Evolutionary conservation across 2,329 filamentous ascomycete species (phyloP).

Genomic region (Grosmannia serpens): DNA sequence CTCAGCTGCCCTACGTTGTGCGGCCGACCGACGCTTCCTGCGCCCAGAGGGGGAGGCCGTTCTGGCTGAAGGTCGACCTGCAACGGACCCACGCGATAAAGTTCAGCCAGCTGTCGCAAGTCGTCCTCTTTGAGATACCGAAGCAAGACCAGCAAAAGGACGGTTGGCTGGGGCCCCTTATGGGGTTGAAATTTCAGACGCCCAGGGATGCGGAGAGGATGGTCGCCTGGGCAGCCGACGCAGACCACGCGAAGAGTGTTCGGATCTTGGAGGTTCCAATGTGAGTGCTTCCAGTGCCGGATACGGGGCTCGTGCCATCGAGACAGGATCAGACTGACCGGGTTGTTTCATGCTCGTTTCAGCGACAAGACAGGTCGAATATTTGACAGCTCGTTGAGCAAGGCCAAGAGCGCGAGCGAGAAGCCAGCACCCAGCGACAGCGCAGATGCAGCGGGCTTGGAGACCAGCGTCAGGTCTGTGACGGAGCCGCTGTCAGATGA

Average conservation of each 20-base stretch:
- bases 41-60: background rate
- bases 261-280: too few species aligned
- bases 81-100: background rate
- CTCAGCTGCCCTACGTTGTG: background rate
- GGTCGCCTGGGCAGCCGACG: background rate
- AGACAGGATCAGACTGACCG: background rate
- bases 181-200: conserved; percentile 5
- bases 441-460: background rate
- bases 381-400: background rate
- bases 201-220: background rate
- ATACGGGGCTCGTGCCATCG: background rate
- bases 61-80: conserved; percentile 5
- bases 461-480: background rate
- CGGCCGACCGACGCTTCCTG: background rate
- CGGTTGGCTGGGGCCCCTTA: background rate
- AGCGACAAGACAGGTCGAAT: background rate
- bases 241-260: background rate
- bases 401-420: background rate
- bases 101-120: background rate
- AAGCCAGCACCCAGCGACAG: background rate
- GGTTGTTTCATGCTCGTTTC: too few species aligned
- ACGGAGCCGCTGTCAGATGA: too few species aligned
- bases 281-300: background rate
- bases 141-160: background rate
- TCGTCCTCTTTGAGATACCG: conserved; percentile 1